phyloP scores from a whole-genome alignment of 78 protist species.

The Chrysochromulina tobinii region DNA sequence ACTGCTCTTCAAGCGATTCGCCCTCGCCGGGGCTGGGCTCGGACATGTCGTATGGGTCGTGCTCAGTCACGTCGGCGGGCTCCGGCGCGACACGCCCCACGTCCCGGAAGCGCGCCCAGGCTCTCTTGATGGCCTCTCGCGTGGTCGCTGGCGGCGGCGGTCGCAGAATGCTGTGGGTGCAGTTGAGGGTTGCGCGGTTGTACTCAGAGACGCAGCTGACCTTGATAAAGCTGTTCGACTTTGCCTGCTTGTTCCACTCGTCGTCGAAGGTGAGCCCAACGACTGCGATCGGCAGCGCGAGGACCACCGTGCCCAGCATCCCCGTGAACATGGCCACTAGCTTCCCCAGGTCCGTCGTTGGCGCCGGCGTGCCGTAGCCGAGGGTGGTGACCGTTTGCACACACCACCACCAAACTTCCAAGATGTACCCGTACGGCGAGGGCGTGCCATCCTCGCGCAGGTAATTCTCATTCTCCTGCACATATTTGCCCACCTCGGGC shows the following conservation, averaged over 20 bases:
- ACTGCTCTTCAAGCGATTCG: no score
- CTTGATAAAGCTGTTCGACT: neutral
- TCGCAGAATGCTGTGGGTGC: no score
- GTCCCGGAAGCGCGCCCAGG: no score
- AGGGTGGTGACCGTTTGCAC: neutral
- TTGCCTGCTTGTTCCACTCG: neutral
- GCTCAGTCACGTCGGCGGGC: no score
- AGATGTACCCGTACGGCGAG: neutral
- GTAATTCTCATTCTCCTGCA: no score
- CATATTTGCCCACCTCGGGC: neutral
- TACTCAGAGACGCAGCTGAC: no score
- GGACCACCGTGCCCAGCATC: neutral
- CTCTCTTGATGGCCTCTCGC: no score
- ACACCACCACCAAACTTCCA: neutral
- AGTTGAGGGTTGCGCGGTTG: no score
- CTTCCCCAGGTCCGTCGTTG: neutral
- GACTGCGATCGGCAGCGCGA: slow-evolving; percentile 9
- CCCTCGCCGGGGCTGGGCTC: no score
- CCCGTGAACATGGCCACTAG: neutral
- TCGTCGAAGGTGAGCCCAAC: neutral
- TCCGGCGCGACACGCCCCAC: no score
- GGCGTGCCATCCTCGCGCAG: neutral
- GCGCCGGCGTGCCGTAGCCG: neutral
- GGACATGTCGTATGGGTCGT: no score
- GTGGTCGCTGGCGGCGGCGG: no score